Evolutionary conservation across 2,329 filamentous ascomycete species (phyloP), one percentile per base, ranked within the genome.

Genomic region (Alternaria incomplexa): DNA sequence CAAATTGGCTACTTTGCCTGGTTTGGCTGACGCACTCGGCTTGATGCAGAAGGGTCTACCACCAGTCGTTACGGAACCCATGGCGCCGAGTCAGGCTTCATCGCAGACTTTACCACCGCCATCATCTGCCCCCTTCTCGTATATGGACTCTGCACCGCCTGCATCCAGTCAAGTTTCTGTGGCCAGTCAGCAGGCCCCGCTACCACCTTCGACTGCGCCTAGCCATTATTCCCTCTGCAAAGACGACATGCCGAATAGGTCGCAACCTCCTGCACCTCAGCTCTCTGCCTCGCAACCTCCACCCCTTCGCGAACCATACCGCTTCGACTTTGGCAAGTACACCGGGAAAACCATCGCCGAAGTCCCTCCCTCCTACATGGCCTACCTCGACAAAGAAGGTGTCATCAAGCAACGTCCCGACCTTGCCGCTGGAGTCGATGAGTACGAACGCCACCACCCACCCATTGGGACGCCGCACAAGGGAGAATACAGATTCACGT

Each of bases 71-170:
- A 36, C 3, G 32, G 8, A 0, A 4, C 2, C 32, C 2, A 5
- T 0, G 32, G 15, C 8, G 1, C 8, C 32, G 0, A 10, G 7
- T n/a, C 15, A n/a, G 6, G 1, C 6, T 8, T n/a, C 15, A 0
- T 36, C 32, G 4, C 32, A 36, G 0, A 1, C 32, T 36, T 8
- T 36, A 3, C 32, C 32, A 36, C 32, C 32, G 15, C 15, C 32
- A 36, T 36, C 32, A 36, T 36, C 25, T 26, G 9, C 25, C 10
- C 25, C 25, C 5, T 5, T 5, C 28, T 5, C 28, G 11, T 30
- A 30, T 30, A 12, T 30, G 28, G 28, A 0, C 6, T 2, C 4
- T 36, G 32, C 3, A 36, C 15, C 32, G 32, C 15, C 32, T 36
- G 32, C 32, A 3, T 36, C 32, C 3, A 36, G 30, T 0, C 30